phyloP scores from a whole-genome alignment of 371 early-diverging fungal species.

The Rhizopus delemar region DNA sequence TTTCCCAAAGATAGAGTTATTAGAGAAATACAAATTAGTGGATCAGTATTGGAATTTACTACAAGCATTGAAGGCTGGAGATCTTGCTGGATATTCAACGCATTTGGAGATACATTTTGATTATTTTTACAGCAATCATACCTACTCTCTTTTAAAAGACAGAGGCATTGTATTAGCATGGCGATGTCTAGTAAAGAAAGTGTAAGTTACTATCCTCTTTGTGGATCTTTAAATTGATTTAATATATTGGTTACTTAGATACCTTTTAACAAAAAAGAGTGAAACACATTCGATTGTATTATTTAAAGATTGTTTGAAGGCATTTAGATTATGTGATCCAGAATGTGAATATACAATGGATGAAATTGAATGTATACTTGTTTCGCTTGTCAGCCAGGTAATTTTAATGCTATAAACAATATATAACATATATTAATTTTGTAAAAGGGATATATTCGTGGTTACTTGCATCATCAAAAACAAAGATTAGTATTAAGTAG shows the following conservation, averaged over 20 bases:
- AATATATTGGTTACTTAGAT: slow-evolving; percentile 1
- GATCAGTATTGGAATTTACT: slow-evolving; percentile 27
- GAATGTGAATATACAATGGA: slow-evolving; percentile 19
- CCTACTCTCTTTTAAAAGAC: slow-evolving; percentile 37
- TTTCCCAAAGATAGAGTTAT: slow-evolving; percentile 35
- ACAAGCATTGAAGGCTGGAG: slow-evolving; percentile 28
- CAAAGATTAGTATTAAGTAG: slow-evolving; percentile 31
- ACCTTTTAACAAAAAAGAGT: neutral
- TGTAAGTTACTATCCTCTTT: slow-evolving; percentile 23
- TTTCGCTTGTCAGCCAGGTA: slow-evolving; percentile 53
- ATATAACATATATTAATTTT: neutral
- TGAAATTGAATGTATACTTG: slow-evolving; percentile 44
- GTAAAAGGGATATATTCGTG: slow-evolving; percentile 31
- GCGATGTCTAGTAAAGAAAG: slow-evolving; percentile 39
- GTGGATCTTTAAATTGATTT: neutral
- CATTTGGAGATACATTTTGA: slow-evolving; percentile 35
- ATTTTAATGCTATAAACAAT: neutral
- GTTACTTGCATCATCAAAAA: slow-evolving; percentile 31
- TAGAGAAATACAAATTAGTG: slow-evolving; percentile 39
- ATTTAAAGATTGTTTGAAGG: slow-evolving; percentile 29
- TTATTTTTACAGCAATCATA: slow-evolving; percentile 31
- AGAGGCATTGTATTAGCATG: slow-evolving; percentile 42
- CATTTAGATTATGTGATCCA: slow-evolving; percentile 24
- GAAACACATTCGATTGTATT: slow-evolving; percentile 11
- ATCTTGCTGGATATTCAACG: slow-evolving; percentile 29